Evolutionary conservation across 2,329 filamentous ascomycete species (phyloP).

Genomic region (Ophiostoma angusticollis): DNA sequence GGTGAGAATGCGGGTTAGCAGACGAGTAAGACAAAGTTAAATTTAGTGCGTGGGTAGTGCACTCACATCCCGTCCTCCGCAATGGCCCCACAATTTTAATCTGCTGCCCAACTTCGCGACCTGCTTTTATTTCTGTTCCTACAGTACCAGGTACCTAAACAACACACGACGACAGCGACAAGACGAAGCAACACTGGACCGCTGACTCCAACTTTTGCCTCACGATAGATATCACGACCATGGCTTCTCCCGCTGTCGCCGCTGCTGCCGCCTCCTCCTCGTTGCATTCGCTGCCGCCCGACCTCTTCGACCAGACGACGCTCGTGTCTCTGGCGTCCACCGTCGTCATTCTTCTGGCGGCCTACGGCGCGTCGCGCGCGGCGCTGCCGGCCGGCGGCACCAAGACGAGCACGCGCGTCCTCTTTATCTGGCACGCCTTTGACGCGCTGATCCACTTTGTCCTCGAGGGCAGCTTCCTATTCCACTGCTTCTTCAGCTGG

Average conservation of each 20-base stretch:
- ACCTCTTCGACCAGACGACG: conserved; percentile 48
- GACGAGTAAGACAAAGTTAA: too few species aligned
- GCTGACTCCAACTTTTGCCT: too few species aligned
- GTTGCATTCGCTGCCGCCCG: conserved; percentile 36
- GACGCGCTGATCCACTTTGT: conserved; percentile 84
- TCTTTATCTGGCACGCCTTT: conserved; percentile 93
- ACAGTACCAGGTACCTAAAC: too few species aligned
- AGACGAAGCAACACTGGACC: too few species aligned
- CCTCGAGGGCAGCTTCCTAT: conserved; percentile 84
- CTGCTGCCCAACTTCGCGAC: too few species aligned
- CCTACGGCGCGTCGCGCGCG: conserved; percentile 35
- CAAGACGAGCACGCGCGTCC: conserved; percentile 55
- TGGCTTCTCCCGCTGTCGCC: conserved; percentile 3
- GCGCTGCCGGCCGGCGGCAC: conserved; percentile 37
- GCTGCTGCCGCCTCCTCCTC: conserved; percentile 9
- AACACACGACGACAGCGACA: too few species aligned
- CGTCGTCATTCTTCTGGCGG: conserved; percentile 36
- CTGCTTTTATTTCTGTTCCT: too few species aligned
- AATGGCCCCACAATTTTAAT: too few species aligned
- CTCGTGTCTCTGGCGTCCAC: conserved; percentile 45
- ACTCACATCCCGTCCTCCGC: too few species aligned
- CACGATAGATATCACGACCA: conserved; percentile 1
- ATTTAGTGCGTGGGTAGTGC: too few species aligned
- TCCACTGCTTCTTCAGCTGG: conserved; percentile 75
- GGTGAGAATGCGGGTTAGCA: too few species aligned